A percentile compares a stretch with the other conserved stretches of the same genome.
These are phyloP conservation scores for Saraca asoca DNA, from an alignment of 331 rosid genomes.

Conservation along the genomic window DNA sequence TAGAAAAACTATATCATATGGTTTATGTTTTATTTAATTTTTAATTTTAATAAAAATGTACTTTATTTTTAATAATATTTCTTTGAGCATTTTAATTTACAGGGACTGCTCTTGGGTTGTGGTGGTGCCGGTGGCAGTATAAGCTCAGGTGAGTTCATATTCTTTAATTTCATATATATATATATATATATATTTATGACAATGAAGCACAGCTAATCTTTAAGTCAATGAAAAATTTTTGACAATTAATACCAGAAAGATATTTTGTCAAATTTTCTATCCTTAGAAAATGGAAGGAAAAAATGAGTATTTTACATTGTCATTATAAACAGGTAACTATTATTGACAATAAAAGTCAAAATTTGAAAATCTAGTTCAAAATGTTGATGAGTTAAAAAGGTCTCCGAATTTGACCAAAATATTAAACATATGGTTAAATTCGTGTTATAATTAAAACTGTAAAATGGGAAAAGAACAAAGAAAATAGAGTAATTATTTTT, in stretches of 20 bases:
- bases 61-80: slow-evolving; percentile 1
- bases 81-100: slow-evolving; percentile 19
- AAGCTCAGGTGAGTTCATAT: slow-evolving; percentile 66
- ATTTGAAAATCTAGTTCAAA: slow-evolving; percentile 19
- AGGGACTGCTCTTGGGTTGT: slow-evolving; percentile 76
- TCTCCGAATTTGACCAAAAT: slow-evolving; percentile 40
- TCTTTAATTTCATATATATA: background rate
- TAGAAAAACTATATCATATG: no score
- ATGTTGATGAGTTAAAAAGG: slow-evolving; percentile 12
- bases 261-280: background rate
- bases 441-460: background rate
- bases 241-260: slow-evolving; percentile 1
- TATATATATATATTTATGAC: background rate
- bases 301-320: background rate
- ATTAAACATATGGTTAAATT: slow-evolving; percentile 4
- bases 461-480: no score
- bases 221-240: background rate
- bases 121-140: slow-evolving; percentile 64
- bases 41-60: no score
- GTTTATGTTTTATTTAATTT: background rate
- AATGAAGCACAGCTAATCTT: background rate
- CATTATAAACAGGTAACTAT: slow-evolving; percentile 27
- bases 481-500: background rate
- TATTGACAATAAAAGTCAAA: slow-evolving; percentile 39
- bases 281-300: slow-evolving; percentile 8